Evolutionary conservation across 164 flowering plant species (phyloP).

Genomic region (Umbellularia californica): DNA sequence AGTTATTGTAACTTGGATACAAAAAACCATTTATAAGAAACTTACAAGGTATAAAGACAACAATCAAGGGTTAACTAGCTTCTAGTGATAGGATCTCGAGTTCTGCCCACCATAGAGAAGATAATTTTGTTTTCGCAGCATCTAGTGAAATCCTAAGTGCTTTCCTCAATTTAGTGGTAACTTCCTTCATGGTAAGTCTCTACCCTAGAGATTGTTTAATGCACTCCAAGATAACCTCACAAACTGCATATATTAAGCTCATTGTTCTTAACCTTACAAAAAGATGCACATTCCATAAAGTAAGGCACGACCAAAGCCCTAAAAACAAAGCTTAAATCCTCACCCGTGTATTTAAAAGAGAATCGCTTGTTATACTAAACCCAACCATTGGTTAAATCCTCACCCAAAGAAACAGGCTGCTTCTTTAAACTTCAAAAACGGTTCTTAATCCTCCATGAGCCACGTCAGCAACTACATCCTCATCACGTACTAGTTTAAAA

Average conservation of each 20-base stretch:
- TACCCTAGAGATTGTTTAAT: slow-evolving; percentile 41
- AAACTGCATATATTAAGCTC: slow-evolving; percentile 31
- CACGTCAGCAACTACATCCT: too few species aligned
- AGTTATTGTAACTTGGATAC: background rate
- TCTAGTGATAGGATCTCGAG: slow-evolving; percentile 80
- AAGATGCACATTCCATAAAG: too few species aligned
- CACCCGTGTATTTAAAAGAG: too few species aligned
- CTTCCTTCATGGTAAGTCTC: slow-evolving; percentile 69
- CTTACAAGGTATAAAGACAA: background rate
- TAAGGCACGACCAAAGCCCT: too few species aligned
- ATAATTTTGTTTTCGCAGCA: slow-evolving; percentile 67
- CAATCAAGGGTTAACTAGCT: slow-evolving; percentile 33
- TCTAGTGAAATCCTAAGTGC: slow-evolving; percentile 62
- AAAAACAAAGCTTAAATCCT: too few species aligned
- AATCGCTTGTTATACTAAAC: too few species aligned
- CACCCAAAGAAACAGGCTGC: too few species aligned
- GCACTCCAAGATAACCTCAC: slow-evolving; percentile 71
- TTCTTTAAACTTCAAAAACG: too few species aligned
- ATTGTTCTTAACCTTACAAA: too few species aligned
- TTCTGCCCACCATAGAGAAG: slow-evolving; percentile 99
- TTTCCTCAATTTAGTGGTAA: slow-evolving; percentile 48
- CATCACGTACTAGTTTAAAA: too few species aligned
- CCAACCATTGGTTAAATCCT: too few species aligned
- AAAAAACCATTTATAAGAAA: slow-evolving; percentile 6
- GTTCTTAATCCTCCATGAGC: too few species aligned